Percentiles rank a stretch among this genome's conserved stretches.
These are phyloP conservation scores for Xylaria cubensis DNA, from an alignment of 495 filamentous ascomycete species.

Conservation along the genomic window DNA sequence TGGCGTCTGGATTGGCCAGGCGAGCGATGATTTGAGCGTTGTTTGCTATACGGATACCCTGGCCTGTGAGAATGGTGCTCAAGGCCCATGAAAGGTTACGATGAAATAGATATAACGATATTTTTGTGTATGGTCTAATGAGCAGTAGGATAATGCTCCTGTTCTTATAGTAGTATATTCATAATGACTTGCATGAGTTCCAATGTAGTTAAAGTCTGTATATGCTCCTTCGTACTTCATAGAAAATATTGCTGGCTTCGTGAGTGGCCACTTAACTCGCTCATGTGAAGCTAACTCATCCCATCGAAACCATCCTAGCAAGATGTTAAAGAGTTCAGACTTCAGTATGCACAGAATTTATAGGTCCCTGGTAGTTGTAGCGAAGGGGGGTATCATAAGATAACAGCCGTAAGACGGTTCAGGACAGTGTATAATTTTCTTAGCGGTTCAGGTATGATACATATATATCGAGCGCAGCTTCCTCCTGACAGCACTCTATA, in stretches of 20 bases:
- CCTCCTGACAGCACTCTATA: neutral
- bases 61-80: slow-evolving; percentile 42
- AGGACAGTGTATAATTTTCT: slow-evolving; percentile 5
- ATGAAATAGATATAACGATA: neutral
- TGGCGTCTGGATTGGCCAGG: slow-evolving; percentile 52
- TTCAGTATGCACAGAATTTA: neutral
- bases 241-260: neutral
- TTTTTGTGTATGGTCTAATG: neutral
- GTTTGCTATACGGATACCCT: slow-evolving; percentile 49
- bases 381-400: neutral
- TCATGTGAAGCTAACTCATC: neutral
- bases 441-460: slow-evolving; percentile 11
- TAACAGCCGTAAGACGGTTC: neutral
- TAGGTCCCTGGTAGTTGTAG: neutral
- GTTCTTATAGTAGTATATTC: neutral
- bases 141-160: neutral
- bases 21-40: slow-evolving; percentile 47
- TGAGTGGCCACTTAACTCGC: neutral
- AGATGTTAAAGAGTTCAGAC: neutral
- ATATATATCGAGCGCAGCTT: slow-evolving; percentile 9
- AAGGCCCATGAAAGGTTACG: slow-evolving; percentile 35
- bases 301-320: neutral
- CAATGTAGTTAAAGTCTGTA: neutral
- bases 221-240: neutral
- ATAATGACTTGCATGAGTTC: neutral